Evolutionary conservation across 441 rosid species (phyloP).

Genomic region (Adansonia grandidieri): DNA sequence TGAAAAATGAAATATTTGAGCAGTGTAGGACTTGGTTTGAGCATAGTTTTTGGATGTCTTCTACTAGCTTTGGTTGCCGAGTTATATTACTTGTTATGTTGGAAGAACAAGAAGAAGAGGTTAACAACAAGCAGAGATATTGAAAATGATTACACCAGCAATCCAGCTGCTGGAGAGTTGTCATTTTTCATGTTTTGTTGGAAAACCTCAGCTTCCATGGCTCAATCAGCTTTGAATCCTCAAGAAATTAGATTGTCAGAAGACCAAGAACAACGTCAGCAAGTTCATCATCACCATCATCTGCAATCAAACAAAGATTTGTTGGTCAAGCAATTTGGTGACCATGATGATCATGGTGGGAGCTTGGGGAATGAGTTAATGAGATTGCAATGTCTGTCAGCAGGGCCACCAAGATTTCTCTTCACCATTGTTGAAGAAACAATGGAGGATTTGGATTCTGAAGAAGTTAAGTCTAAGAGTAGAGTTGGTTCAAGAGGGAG

Average conservation of each 20-base stretch:
- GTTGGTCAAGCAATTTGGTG: slow-evolving; percentile 44
- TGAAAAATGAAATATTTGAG: slow-evolving; percentile 83
- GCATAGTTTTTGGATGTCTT: slow-evolving; percentile 82
- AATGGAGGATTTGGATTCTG: slow-evolving; percentile 82
- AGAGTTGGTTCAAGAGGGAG: slow-evolving; percentile 55
- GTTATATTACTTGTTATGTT: slow-evolving; percentile 86
- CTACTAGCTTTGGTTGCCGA: slow-evolving; percentile 78
- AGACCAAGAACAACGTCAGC: slow-evolving; percentile 7
- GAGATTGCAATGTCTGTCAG: no score
- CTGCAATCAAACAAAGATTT: slow-evolving; percentile 41
- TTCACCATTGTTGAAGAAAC: slow-evolving; percentile 92
- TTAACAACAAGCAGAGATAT: slow-evolving; percentile 43
- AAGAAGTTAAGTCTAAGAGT: slow-evolving; percentile 64
- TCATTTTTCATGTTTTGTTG: slow-evolving; percentile 69
- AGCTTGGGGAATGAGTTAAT: no score
- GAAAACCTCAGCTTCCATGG: slow-evolving; percentile 45
- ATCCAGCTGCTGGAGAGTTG: slow-evolving; percentile 65
- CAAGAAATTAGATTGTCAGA: slow-evolving; percentile 43
- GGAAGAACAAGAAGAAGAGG: slow-evolving; percentile 59
- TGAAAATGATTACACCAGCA: slow-evolving; percentile 52
- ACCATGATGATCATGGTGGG: slow-evolving; percentile 44
- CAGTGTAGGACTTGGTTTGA: slow-evolving; percentile 84
- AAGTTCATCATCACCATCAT: slow-evolving; percentile 8
- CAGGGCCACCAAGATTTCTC: slow-evolving; percentile 60
- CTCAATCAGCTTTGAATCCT: slow-evolving; percentile 43